phyloP scores from a whole-genome alignment of 2,329 filamentous ascomycete genomes.

The Endoconidiophora laricicola region DNA sequence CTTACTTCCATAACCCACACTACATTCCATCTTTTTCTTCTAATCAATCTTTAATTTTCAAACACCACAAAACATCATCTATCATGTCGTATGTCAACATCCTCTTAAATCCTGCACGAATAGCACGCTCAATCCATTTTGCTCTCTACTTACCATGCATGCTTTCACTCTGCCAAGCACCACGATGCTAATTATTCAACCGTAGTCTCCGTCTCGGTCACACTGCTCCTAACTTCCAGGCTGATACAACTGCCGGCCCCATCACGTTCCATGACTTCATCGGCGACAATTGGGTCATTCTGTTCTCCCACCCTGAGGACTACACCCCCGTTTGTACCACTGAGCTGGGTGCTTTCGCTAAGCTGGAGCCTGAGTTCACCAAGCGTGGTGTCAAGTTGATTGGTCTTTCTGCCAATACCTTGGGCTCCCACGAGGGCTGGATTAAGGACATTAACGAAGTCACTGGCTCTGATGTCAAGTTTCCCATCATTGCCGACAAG shows the following conservation, averaged over 20 bases:
- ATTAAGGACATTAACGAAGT: constrained; percentile 79
- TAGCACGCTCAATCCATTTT: not conserved
- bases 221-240: constrained; percentile 65
- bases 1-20: not conserved
- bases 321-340: constrained; percentile 94
- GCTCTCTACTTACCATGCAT: not conserved
- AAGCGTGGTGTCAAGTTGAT: constrained; percentile 84
- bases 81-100: constrained; percentile 12
- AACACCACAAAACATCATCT: not conserved
- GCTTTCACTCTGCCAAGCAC: not conserved
- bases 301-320: constrained; percentile 78
- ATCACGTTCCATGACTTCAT: constrained; percentile 76
- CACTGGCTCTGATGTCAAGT: constrained; percentile 49
- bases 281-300: constrained; percentile 60
- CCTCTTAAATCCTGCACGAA: not conserved
- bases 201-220: constrained; percentile 43
- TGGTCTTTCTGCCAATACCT: constrained; percentile 72
- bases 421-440: constrained; percentile 73
- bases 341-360: constrained; percentile 83
- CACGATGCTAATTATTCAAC: not conserved
- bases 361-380: constrained; percentile 73
- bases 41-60: not conserved
- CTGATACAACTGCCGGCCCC: constrained; percentile 59
- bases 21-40: constrained; percentile 2
- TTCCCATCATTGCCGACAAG: constrained; percentile 73